Evolutionary conservation across 1,139 yeast genomes (phyloP).

Genomic region (Scheffersomyces titani): DNA sequence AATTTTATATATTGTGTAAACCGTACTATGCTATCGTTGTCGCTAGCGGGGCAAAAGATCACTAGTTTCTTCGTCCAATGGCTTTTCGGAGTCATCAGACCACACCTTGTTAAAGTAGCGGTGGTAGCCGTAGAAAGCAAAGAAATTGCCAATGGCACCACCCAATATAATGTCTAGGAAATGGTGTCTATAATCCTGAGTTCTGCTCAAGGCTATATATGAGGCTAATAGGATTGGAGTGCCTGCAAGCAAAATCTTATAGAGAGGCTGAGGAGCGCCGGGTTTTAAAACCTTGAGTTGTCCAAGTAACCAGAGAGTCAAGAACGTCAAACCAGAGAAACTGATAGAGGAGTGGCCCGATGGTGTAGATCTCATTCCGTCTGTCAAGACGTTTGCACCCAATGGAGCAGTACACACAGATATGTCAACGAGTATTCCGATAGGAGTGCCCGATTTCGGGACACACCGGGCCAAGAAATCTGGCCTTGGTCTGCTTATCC

Average conservation of each 20-base stretch:
- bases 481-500: constrained; percentile 83
- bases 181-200: constrained; percentile 79
- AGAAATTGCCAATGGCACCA: constrained; percentile 44
- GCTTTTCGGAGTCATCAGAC: constrained; percentile 11
- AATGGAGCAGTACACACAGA: constrained; percentile 45
- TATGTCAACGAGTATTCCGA: constrained; percentile 39
- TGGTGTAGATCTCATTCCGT: constrained; percentile 51
- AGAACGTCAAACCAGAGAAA: constrained; percentile 40
- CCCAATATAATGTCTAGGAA: constrained; percentile 69
- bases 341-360: constrained; percentile 48
- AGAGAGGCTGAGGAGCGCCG: constrained; percentile 10
- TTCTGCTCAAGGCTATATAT: constrained; percentile 56
- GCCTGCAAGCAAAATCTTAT: constrained; percentile 9
- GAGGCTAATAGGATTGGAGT: constrained; percentile 17
- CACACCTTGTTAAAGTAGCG: constrained; percentile 43
- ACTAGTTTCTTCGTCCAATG: constrained; percentile 10
- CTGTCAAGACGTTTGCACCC: constrained; percentile 29
- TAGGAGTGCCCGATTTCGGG: constrained; percentile 41
- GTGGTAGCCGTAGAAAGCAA: constrained; percentile 51
- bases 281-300: constrained; percentile 41
- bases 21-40: not conserved
- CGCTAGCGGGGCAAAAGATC: not conserved
- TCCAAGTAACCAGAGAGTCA: constrained; percentile 60
- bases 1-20: not conserved
- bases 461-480: constrained; percentile 74